Conservation (phyloP, 176 grass and related monocot species). For the Raddia guianensis region DNA sequence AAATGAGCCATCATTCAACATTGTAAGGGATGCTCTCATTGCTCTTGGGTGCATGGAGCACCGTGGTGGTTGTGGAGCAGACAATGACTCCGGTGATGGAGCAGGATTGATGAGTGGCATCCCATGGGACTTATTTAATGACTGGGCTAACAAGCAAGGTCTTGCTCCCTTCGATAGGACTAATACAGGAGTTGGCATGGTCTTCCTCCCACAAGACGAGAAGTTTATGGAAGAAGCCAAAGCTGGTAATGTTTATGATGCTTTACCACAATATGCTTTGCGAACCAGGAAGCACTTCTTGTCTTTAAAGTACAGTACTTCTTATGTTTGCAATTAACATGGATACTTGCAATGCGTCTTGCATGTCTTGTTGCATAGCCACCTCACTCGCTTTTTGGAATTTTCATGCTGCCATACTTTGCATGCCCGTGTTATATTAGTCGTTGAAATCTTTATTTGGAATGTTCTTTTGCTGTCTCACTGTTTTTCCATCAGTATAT, state of each 20-base stretch:
- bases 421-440: slow-evolving; percentile 15
- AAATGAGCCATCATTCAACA: slow-evolving; percentile 87
- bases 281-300: slow-evolving; percentile 3
- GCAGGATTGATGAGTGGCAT: slow-evolving; percentile 86
- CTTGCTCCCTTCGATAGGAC: slow-evolving; percentile 59
- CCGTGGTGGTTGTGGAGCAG: slow-evolving; percentile 94
- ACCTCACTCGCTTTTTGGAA: slow-evolving; percentile 12
- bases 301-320: slow-evolving; percentile 19
- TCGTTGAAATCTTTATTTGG: not conserved
- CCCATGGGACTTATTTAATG: slow-evolving; percentile 87
- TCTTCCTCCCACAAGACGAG: slow-evolving; percentile 91
- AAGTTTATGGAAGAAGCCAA: slow-evolving; percentile 72
- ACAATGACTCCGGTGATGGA: slow-evolving; percentile 98
- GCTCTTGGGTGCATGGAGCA: slow-evolving; percentile 99
- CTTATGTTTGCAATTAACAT: slow-evolving; percentile 23
- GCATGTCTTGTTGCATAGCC: slow-evolving; percentile 22
- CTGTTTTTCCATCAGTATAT: not conserved
- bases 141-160: slow-evolving; percentile 84
- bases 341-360: not conserved
- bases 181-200: slow-evolving; percentile 95
- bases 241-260: slow-evolving; percentile 64
- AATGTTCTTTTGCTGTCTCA: slow-evolving; percentile 23
- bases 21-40: slow-evolving; percentile 75
- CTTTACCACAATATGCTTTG: slow-evolving; percentile 20
- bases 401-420: slow-evolving; percentile 21